Evolutionary conservation across 257 asterid genomes (phyloP).

Genomic region (Perilla frutescens): DNA sequence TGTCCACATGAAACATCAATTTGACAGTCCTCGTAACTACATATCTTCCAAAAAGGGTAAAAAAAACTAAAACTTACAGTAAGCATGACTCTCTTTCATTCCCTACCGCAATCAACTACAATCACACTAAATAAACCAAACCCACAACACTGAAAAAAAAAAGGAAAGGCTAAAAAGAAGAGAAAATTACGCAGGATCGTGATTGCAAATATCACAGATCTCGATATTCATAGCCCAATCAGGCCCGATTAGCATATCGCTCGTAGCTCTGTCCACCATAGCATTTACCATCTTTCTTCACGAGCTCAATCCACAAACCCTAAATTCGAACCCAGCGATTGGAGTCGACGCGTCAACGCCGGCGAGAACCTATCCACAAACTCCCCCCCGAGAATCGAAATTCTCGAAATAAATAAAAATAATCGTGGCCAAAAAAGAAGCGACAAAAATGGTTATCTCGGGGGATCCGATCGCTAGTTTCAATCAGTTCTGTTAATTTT

Average conservation of each 20-base stretch:
- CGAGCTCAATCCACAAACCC: conserved; percentile 40
- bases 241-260: conserved; percentile 97
- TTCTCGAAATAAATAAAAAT: conserved; percentile 1
- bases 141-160: background rate
- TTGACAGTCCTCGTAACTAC: background rate
- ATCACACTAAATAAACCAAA: background rate
- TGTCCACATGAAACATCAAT: conserved; percentile 2
- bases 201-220: conserved; percentile 98
- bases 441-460: conserved; percentile 35
- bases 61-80: conserved; percentile 7
- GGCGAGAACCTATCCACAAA: conserved; percentile 21
- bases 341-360: conserved; percentile 26
- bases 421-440: conserved; percentile 1
- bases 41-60: background rate
- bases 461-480: conserved; percentile 54
- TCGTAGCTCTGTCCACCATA: conserved; percentile 96
- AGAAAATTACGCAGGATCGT: conserved; percentile 85
- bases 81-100: conserved; percentile 13
- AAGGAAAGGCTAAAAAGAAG: background rate
- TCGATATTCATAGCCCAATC: conserved; percentile 99
- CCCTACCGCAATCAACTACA: conserved; percentile 18
- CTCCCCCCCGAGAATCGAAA: conserved; percentile 28
- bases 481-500: conserved; percentile 41
- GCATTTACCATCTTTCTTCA: conserved; percentile 76
- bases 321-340: conserved; percentile 22